Base-by-base conservation (phyloP, 1,284 basidiomycete genomes). In the Ganoderma lucidum region DNA sequence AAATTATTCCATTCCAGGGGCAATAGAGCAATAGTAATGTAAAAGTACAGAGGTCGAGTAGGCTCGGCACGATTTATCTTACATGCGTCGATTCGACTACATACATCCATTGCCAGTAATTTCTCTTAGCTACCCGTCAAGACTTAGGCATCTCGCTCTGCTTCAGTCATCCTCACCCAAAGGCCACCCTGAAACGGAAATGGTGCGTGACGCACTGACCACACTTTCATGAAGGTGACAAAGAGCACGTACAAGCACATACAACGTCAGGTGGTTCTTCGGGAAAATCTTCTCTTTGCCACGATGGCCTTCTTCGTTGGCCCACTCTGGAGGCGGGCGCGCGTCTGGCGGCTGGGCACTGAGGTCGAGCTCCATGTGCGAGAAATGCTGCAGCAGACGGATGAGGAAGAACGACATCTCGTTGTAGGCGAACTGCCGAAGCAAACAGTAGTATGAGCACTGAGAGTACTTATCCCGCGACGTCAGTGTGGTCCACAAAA, bases 161-260 rank as follows among this genome's bases (percentile, higher is more conserved):
- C 75, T 63, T 78, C 76, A 14, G 66, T 59, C 75, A 78, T 76
- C 62, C 73, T 75, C 30, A 78, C 71, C 77, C 77, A 78, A 60
- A 78, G 48, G 0, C 77, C 77, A 32, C 77, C 77, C 77, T 78
- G 44, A n/a, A 44, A 48, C 0, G 2, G 12, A 2, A 44, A 48
- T 0, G 2, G n/a, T 4, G 2, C 32, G 37, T 42, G 8, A 51
- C n/a, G 35, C 30, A 17, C 28, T 12, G 28, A 6, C 30, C 30
- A 19, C 56, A 59, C 12, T 37, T 2, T 37, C 35, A 19, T 39
- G 19, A n/a, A 23, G 3, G 10, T 10, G 35, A 39, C 30, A 5
- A 30, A 19, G 1, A 9, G 10, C 17, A 63, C 63, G 37, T 39
- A 75, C 74, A 32, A 71, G 62, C 1, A 67, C 56, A 55, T 72